These are phyloP conservation scores for Claviceps paspali DNA, from an alignment of 2,329 filamentous ascomycete genomes.

Conservation along the genomic window DNA sequence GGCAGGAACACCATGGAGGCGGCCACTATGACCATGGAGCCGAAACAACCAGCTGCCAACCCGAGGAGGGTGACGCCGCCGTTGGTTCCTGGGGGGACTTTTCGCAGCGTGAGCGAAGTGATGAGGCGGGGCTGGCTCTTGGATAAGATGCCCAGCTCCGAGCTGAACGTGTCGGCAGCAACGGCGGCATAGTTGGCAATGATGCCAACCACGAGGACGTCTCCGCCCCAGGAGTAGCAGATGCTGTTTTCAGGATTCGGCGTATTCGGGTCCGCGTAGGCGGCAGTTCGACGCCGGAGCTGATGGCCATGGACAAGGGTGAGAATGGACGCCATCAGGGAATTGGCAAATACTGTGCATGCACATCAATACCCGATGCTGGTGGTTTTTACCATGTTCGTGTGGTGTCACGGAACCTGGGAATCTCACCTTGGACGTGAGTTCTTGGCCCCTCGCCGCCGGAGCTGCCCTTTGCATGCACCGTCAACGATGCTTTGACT, in stretches of 20 bases:
- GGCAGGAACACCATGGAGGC: constrained; percentile 52
- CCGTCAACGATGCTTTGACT: constrained; percentile 66
- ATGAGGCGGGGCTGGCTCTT: constrained; percentile 65
- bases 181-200: constrained; percentile 82
- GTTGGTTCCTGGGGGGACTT: constrained; percentile 83
- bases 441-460: constrained; percentile 74
- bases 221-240: constrained; percentile 46
- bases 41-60: constrained; percentile 55
- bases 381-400: too few relatives aligned
- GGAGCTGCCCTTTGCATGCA: constrained; percentile 55
- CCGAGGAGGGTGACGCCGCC: constrained; percentile 74
- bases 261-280: constrained; percentile 19
- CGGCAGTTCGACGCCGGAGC: constrained; percentile 31
- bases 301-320: constrained; percentile 45
- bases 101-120: constrained; percentile 59
- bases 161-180: constrained; percentile 85
- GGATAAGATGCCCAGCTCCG: constrained; percentile 85
- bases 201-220: constrained; percentile 48
- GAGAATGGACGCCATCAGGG: constrained; percentile 56
- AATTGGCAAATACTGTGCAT: constrained; percentile 81
- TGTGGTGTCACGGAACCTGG: too few relatives aligned
- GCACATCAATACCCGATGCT: too few relatives aligned
- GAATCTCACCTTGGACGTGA: constrained; percentile 54
- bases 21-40: constrained; percentile 56
- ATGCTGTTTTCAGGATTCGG: constrained; percentile 24